Evolutionary conservation across 768 basidiomycete genomes (phyloP), one percentile per base, ranked within the genome.

Genomic region (Mycena venus): DNA sequence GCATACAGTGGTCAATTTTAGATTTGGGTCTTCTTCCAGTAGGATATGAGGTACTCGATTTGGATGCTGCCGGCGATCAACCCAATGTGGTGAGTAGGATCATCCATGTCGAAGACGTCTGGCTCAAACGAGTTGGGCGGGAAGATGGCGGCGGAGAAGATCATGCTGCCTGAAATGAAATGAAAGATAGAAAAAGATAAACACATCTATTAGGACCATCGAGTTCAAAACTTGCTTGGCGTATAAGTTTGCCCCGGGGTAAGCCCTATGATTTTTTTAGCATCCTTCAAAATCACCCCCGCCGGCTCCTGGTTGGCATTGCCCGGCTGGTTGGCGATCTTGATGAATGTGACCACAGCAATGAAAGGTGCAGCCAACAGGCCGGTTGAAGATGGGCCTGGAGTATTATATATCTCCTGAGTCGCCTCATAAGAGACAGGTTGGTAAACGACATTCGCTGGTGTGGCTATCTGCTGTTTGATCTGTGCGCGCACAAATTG

Each of bases 1-100:
- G 17, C n/a, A 11, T 56, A 42, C 38, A 1, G n/a, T n/a, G n/a
- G n/a, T 31, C 9, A 21, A n/a, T 31, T 17, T 42, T 29, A 67
- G 44, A 66, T 40, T 29, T 55, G 21, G 27, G 55, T 71, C 51
- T 67, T 72, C 27, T 62, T 66, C 71, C 71, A 72, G 59, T 72
- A 72, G 9, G 71, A 72, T 12, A 72, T 14, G 25, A 72, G 31
- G 19, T 72, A 67, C 17, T 66, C 62, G 17, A 72, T 59, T 4
- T 60, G 21, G 19, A 72, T 4, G 12, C 25, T 32, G 7, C 34
- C 71, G 34, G 27, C 60, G 44, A 72, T 12, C 25, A 72, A 9
- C 8, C 61, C 58, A 62, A 70, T n/a, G 25, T 53, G 59, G 19
- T 44, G 34, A 49, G 58, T 67, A 10, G 71, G 65, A 55, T 72